phyloP scores from a whole-genome alignment of 208 protist species.

The Acanthamoeba lenticulata region DNA sequence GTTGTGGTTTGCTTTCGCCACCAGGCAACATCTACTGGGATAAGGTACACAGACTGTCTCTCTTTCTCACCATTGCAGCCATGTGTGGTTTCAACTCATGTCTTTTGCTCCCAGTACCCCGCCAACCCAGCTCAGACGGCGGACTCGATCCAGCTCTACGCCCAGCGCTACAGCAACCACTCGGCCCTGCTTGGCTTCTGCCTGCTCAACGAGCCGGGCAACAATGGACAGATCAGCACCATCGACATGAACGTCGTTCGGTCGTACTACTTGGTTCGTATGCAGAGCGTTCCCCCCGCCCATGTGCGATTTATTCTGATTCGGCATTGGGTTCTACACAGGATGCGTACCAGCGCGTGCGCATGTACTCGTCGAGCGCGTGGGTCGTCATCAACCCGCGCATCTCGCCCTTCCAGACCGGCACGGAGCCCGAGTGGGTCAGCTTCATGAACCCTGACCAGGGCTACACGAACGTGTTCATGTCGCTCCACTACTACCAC shows the following conservation, averaged over 20 bases:
- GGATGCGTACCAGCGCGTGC: neutral
- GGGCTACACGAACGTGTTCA: conserved; percentile 57
- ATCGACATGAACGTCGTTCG: neutral
- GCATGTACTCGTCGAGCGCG: neutral
- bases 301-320: no score
- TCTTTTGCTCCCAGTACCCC: no score
- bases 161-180: neutral
- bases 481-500: conserved; percentile 63
- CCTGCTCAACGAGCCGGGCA: neutral
- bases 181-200: conserved; percentile 19
- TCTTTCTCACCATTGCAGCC: no score
- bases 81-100: no score
- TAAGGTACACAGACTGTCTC: no score
- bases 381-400: neutral
- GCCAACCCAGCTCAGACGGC: neutral
- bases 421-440: conserved; percentile 31
- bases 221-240: neutral
- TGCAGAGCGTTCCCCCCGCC: no score
- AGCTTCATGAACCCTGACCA: conserved; percentile 50
- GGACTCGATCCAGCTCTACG: conserved; percentile 22
- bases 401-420: conserved; percentile 43
- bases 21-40: conserved; percentile 5
- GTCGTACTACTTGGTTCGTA: neutral
- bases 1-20: no score
- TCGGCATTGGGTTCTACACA: neutral